Base-by-base conservation (phyloP, 306 rosid genomes). In the Quillaja saponaria region DNA sequence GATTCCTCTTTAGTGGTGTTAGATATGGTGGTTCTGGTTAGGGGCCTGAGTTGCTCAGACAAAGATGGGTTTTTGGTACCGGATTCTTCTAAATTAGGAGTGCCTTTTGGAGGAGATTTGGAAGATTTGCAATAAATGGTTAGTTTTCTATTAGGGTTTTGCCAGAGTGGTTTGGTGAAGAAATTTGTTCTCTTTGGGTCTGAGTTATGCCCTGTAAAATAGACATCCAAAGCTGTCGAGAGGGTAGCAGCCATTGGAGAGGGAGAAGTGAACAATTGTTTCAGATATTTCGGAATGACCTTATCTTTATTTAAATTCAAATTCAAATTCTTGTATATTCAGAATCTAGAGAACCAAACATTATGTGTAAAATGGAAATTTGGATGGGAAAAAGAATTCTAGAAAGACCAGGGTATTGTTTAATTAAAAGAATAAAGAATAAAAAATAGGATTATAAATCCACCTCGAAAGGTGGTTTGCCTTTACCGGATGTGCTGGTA, bases 1-100 rank as follows among this genome's bases (percentile, higher is more conserved):
- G 89, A 5, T 74, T 79, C 73, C 39, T 75, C 62, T 28, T 49
- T 10, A 16, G 86, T 6, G 19, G 76, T 6, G 11, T 53, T 20
- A 6, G 98, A 69, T 60, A 87, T 78, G 11, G 89, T 87, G 14
- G 79, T 74, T n/a, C 68, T 56, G 33, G 85, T 71, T 6, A 94
- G 75, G 11, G 90, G 81, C 19, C 66, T 55, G 71, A 94, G 99
- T 64, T 94, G 99, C 21, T 94, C 99, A 8, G 94, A 89, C 18
- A 92, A 67, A 31, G 95, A 81, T 37, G 87, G 64, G 77, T 34
- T 77, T 48, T 82, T 81, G 8, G 63, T 35, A 61, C n/a, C 41
- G 51, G 69, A 53, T 28, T 74, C 50, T 13, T 67, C 57, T 5
- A 83, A 62, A 61, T 56, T 51, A 21, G 73, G 71, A 9, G 87